Evolutionary conservation across 2,329 filamentous ascomycete genomes (phyloP).

Genomic region (Xylaria sp.): DNA sequence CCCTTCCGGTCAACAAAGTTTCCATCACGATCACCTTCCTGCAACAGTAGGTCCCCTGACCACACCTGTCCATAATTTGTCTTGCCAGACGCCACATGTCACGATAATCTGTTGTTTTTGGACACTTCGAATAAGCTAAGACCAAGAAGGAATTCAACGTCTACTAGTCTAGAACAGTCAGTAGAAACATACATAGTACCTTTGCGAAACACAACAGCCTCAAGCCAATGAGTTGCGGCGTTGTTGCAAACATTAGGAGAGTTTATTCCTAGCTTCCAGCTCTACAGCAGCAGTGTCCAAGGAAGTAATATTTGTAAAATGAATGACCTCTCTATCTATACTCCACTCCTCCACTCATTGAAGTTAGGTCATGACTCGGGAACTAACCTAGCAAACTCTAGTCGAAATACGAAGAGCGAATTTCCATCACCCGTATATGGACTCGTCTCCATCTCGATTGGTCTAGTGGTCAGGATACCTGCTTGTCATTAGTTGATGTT

Average conservation of each 20-base stretch:
- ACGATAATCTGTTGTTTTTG: background rate
- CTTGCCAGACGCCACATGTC: background rate
- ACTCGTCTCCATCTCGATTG: constrained; percentile 40
- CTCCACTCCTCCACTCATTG: constrained; percentile 2
- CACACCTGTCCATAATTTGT: background rate
- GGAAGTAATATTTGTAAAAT: background rate
- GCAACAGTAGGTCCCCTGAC: background rate
- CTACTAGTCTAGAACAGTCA: constrained; percentile 8
- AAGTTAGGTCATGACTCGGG: background rate
- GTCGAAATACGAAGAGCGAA: background rate
- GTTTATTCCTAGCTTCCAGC: background rate
- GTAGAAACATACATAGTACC: background rate
- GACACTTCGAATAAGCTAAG: background rate
- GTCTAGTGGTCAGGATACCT: constrained; percentile 41
- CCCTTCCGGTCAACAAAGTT: background rate
- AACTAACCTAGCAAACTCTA: constrained; percentile 1
- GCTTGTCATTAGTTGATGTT: constrained; percentile 31
- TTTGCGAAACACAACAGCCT: background rate
- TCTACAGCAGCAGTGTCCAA: background rate
- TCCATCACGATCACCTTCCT: constrained; percentile 1
- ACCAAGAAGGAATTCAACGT: constrained; percentile 5
- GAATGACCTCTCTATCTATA: background rate
- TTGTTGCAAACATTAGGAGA: background rate
- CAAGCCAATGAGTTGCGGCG: background rate
- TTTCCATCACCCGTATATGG: constrained; percentile 16